Conservation (phyloP, 2,329 filamentous ascomycete species). For the Fusarium begoniae region DNA sequence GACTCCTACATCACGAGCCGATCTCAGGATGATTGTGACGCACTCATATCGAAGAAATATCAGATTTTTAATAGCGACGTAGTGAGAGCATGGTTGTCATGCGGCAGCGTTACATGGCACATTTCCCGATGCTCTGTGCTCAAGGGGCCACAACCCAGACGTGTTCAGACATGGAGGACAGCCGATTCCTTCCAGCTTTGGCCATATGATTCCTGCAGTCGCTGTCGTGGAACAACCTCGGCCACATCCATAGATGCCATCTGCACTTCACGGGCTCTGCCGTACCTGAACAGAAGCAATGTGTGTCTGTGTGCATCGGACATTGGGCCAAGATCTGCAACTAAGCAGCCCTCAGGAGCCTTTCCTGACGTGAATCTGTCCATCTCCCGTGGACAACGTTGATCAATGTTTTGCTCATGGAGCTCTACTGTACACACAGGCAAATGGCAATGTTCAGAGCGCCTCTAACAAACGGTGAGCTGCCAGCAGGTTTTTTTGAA, state of each 20-base stretch:
- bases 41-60: constrained; percentile 8
- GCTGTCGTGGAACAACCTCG: constrained; percentile 26
- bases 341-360: constrained; percentile 13
- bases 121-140: not conserved
- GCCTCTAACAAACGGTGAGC: not conserved
- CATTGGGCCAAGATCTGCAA: constrained; percentile 27
- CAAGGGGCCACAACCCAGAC: not conserved
- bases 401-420: constrained; percentile 1
- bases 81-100: not conserved
- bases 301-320: constrained; percentile 7
- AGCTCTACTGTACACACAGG: not conserved
- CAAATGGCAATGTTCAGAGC: constrained; percentile 4
- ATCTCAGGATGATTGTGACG: constrained; percentile 13
- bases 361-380: constrained; percentile 19
- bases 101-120: not conserved
- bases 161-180: constrained; percentile 1
- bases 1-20: constrained; percentile 4
- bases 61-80: not conserved
- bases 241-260: constrained; percentile 19
- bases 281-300: constrained; percentile 20
- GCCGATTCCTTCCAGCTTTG: constrained; percentile 3
- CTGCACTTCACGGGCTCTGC: constrained; percentile 32
- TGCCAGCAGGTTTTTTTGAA: constrained; percentile 9
- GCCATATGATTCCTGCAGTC: not conserved
- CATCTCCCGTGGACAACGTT: constrained; percentile 24